phyloP scores from a whole-genome alignment of 2,329 filamentous ascomycete species.

The Aspergillus flavus region DNA sequence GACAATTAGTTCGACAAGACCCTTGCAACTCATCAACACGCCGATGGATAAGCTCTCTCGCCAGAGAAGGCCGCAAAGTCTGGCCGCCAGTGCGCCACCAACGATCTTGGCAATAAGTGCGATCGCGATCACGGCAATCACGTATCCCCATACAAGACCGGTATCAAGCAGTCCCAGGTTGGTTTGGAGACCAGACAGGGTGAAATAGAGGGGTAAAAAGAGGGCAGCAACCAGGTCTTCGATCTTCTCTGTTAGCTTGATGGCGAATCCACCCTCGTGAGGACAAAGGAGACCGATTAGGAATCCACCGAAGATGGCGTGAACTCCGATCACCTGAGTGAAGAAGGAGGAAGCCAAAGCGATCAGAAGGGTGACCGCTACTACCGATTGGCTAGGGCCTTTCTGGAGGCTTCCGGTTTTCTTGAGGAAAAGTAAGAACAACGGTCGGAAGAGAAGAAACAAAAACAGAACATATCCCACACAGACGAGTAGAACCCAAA shows the following conservation, averaged over 20 bases:
- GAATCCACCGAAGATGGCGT: conserved; percentile 93
- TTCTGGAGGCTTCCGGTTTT: conserved; percentile 79
- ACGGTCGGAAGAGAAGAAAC: conserved; percentile 70
- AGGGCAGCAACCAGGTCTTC: conserved; percentile 85
- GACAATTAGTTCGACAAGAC: conserved; percentile 93
- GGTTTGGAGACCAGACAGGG: conserved; percentile 85
- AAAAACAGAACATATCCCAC: conserved; percentile 77
- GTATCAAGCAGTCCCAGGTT: conserved; percentile 80
- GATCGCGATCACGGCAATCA: conserved; percentile 76
- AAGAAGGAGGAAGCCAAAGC: conserved; percentile 82
- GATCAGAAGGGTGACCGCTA: conserved; percentile 79
- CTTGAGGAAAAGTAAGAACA: conserved; percentile 73
- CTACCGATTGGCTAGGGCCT: conserved; percentile 82
- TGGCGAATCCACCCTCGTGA: conserved; percentile 85
- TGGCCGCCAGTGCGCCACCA: conserved; percentile 78
- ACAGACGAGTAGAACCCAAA: conserved; percentile 79
- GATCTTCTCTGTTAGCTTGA: conserved; percentile 90
- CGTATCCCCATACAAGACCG: conserved; percentile 86
- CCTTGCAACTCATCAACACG: conserved; percentile 93
- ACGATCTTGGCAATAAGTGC: conserved; percentile 85
- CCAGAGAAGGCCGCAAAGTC: conserved; percentile 78
- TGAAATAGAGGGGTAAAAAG: conserved; percentile 90
- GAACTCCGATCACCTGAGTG: conserved; percentile 86
- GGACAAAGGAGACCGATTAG: conserved; percentile 87
- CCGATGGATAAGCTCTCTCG: conserved; percentile 87